phyloP scores from a whole-genome alignment of 352 stramenopile genomes.

The Pythium dissotocum region DNA sequence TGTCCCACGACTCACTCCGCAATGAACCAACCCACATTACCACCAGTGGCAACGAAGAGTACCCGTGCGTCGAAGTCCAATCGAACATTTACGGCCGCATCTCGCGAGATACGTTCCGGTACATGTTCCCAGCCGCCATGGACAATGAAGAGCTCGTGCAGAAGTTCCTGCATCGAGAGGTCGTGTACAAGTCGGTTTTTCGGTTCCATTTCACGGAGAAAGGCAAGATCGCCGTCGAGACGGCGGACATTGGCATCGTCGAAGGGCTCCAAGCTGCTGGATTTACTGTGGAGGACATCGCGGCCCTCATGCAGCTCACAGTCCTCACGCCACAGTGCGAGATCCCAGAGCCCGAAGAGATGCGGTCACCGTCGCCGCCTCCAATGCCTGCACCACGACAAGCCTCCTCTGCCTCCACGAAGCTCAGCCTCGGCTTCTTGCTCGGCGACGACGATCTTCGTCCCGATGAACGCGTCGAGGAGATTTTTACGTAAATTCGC shows the following conservation, averaged over 20 bases:
- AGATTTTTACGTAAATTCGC: slow-evolving; percentile 8
- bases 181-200: slow-evolving; percentile 25
- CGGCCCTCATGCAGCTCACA: slow-evolving; percentile 21
- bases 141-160: slow-evolving; percentile 21
- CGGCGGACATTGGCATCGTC: slow-evolving; percentile 24
- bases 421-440: slow-evolving; percentile 24
- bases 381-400: background rate
- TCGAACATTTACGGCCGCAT: slow-evolving; percentile 20
- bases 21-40: slow-evolving; percentile 37
- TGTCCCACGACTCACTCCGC: slow-evolving; percentile 33
- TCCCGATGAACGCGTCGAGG: slow-evolving; percentile 19
- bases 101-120: slow-evolving; percentile 22
- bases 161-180: slow-evolving; percentile 18
- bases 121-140: slow-evolving; percentile 23
- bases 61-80: slow-evolving; percentile 20
- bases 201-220: slow-evolving; percentile 26
- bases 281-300: slow-evolving; percentile 18
- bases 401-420: slow-evolving; percentile 1
- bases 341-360: slow-evolving; percentile 17
- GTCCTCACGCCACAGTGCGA: slow-evolving; percentile 21
- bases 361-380: slow-evolving; percentile 5
- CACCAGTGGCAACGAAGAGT: slow-evolving; percentile 18
- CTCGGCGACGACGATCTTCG: slow-evolving; percentile 16
- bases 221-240: slow-evolving; percentile 20
- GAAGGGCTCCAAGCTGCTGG: slow-evolving; percentile 18